A percentile compares a stretch with the other conserved stretches of the same genome.
These are phyloP conservation scores for Ganoderma lucidum DNA, from an alignment of 1,284 basidiomycete genomes.

Conservation along the genomic window DNA sequence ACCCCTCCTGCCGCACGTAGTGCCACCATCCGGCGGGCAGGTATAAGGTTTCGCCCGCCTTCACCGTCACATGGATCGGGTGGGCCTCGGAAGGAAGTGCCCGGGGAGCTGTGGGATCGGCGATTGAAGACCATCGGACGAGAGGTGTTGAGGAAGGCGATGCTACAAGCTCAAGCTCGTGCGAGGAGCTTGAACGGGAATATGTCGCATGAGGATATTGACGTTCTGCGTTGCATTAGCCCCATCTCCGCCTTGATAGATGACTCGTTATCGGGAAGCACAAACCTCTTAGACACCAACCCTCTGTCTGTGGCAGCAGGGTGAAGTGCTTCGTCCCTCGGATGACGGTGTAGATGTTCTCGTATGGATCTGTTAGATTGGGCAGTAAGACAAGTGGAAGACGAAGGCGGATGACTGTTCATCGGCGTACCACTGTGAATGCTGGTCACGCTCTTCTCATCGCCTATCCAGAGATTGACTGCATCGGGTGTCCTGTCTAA, in stretches of 20 bases:
- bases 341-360: constrained; percentile 91
- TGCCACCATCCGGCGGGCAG: constrained; percentile 94
- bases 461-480: constrained; percentile 92
- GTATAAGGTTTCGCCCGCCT: constrained; percentile 84
- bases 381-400: not conserved
- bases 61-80: constrained; percentile 71
- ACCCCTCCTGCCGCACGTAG: constrained; percentile 73
- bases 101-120: constrained; percentile 57
- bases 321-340: constrained; percentile 87
- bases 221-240: constrained; percentile 54
- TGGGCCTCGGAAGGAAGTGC: constrained; percentile 59
- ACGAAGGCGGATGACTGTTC: not conserved
- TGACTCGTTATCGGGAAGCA: not conserved
- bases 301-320: constrained; percentile 86
- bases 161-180: constrained; percentile 54
- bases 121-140: constrained; percentile 80
- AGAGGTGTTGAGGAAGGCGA: constrained; percentile 48
- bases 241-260: not conserved
- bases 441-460: constrained; percentile 78
- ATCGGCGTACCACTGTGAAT: constrained; percentile 77
- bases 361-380: constrained; percentile 77
- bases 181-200: constrained; percentile 47
- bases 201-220: constrained; percentile 77
- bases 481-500: constrained; percentile 80
- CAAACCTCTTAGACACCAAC: constrained; percentile 82